phyloP scores from a whole-genome alignment of 2,329 filamentous ascomycete genomes.

The Colletotrichum tabaci region DNA sequence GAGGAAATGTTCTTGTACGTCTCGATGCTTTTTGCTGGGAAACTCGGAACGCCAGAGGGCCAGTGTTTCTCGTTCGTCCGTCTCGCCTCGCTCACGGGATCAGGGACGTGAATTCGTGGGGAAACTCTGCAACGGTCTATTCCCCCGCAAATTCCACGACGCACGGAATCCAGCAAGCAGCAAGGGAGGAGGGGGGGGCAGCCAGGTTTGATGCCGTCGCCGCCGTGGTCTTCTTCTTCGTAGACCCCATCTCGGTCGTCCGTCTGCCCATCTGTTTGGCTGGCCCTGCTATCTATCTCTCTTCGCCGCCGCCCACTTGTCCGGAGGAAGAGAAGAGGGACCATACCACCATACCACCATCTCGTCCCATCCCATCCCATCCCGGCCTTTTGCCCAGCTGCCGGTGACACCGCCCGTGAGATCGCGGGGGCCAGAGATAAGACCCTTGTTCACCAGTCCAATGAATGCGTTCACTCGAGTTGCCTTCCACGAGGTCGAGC shows the following conservation, averaged over 20 bases:
- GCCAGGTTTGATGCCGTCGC: neutral
- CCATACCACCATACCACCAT: neutral
- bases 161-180: slow-evolving; percentile 27
- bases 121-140: slow-evolving; percentile 39
- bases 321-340: neutral
- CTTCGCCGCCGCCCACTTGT: slow-evolving; percentile 12
- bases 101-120: slow-evolving; percentile 41
- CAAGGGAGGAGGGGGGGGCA: neutral
- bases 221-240: no score
- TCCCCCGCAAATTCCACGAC: slow-evolving; percentile 39
- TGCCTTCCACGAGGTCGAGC: slow-evolving; percentile 30
- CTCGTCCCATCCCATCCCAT: neutral
- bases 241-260: neutral
- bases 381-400: slow-evolving; percentile 8
- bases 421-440: slow-evolving; percentile 41
- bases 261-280: neutral
- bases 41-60: slow-evolving; percentile 18
- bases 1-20: neutral
- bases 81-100: neutral
- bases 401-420: slow-evolving; percentile 39
- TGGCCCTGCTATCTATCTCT: neutral
- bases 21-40: slow-evolving; percentile 6
- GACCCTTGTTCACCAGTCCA: slow-evolving; percentile 20
- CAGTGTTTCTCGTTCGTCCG: neutral
- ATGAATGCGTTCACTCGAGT: slow-evolving; percentile 7